Conservation (phyloP, 1,284 basidiomycete genomes). For the Microstroma glucosiphilum region DNA sequence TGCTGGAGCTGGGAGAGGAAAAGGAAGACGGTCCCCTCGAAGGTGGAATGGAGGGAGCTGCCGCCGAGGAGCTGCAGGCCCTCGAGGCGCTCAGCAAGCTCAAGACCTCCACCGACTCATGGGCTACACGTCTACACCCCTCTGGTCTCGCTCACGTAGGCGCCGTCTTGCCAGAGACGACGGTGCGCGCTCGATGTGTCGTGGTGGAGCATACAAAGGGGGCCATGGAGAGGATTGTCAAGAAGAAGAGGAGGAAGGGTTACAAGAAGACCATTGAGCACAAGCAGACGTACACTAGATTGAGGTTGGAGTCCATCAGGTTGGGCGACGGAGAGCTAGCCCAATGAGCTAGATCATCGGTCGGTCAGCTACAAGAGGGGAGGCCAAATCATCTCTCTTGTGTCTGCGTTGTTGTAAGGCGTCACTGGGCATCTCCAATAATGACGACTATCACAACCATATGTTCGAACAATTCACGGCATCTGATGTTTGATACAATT, state of each 20-base stretch:
- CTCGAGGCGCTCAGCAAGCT: not conserved
- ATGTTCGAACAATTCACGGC: too few species aligned
- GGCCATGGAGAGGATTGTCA: constrained; percentile 78
- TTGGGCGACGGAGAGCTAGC: constrained; percentile 20
- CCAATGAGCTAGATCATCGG: too few species aligned
- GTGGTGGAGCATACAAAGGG: constrained; percentile 95
- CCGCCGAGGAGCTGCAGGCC: constrained; percentile 1
- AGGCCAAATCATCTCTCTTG: too few species aligned
- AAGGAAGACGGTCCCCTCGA: not conserved
- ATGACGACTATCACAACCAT: too few species aligned
- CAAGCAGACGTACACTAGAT: constrained; percentile 85
- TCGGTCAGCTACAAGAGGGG: too few species aligned
- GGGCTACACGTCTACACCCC: constrained; percentile 36
- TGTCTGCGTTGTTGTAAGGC: too few species aligned
- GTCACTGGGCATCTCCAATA: too few species aligned
- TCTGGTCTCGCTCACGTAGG: constrained; percentile 43
- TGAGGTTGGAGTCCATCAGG: constrained; percentile 47
- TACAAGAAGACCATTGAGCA: constrained; percentile 76
- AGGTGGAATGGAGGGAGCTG: not conserved
- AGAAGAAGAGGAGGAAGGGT: constrained; percentile 96
- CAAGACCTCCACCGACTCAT: constrained; percentile 27
- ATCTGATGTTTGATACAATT: too few species aligned
- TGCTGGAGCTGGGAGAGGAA: not conserved
- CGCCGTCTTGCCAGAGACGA: constrained; percentile 23
- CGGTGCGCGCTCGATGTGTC: constrained; percentile 71